Evolutionary conservation across 2,329 filamentous ascomycete genomes (phyloP).

Genomic region (Aspergillus aculeatinus): DNA sequence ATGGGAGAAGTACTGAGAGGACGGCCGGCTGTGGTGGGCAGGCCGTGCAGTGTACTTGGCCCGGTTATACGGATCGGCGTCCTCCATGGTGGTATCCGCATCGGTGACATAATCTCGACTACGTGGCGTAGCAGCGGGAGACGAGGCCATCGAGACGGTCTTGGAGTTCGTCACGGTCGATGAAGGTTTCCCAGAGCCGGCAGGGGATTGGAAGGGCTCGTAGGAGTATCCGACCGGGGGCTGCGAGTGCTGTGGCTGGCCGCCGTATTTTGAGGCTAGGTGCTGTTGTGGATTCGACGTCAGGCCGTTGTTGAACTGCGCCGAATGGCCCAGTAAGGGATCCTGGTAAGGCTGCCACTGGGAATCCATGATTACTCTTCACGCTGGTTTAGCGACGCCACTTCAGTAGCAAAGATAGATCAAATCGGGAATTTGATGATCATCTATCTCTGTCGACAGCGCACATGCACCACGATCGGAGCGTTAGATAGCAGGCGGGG

Average conservation of each 20-base stretch:
- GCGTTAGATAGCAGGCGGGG: constrained; percentile 28
- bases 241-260: constrained; percentile 48
- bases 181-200: constrained; percentile 32
- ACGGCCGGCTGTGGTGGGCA: constrained; percentile 68
- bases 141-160: constrained; percentile 56
- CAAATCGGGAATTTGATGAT: constrained; percentile 16
- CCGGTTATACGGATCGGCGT: constrained; percentile 79
- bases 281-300: constrained; percentile 51
- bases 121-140: constrained; percentile 59
- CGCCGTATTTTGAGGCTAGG: constrained; percentile 49
- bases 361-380: constrained; percentile 52
- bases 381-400: constrained; percentile 11
- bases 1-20: constrained; percentile 69
- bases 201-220: constrained; percentile 61
- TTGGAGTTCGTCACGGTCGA: constrained; percentile 44
- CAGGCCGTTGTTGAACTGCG: constrained; percentile 62
- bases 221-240: constrained; percentile 64
- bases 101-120: constrained; percentile 66
- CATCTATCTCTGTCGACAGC: constrained; percentile 26
- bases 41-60: constrained; percentile 83
- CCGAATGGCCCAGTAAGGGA: constrained; percentile 58
- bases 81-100: constrained; percentile 82
- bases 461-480: constrained; percentile 32
- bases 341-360: constrained; percentile 70
- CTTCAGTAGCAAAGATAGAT: constrained; percentile 6